A percentile compares a stretch with the other conserved stretches of the same genome.
Conservation (phyloP, 371 early-diverging fungal species). For the Rhizopus microsporus region DNA sequence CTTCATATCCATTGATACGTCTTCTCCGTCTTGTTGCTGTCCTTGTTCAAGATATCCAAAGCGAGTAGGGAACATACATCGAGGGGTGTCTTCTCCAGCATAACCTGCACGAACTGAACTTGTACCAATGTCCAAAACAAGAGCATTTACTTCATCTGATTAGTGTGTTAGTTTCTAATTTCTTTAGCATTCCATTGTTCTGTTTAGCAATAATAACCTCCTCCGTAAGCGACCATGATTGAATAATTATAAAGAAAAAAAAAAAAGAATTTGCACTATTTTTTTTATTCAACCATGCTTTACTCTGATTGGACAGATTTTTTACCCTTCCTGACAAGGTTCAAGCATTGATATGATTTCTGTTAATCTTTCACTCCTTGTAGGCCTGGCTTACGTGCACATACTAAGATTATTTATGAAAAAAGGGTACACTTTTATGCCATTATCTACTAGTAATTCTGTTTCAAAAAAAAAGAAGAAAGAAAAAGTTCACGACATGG, state of each 20-base stretch:
- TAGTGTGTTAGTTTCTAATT: constrained; percentile 1
- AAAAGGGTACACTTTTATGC: too few relatives aligned
- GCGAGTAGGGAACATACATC: constrained; percentile 80
- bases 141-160: constrained; percentile 91
- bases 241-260: constrained; percentile 1
- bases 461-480: too few relatives aligned
- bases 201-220: constrained; percentile 44
- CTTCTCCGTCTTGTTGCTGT: constrained; percentile 29
- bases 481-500: too few relatives aligned
- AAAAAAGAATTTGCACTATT: not conserved
- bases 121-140: constrained; percentile 92
- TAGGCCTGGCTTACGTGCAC: too few relatives aligned
- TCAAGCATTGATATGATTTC: too few relatives aligned
- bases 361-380: too few relatives aligned
- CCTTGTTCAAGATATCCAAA: constrained; percentile 32
- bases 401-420: too few relatives aligned
- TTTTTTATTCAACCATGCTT: not conserved
- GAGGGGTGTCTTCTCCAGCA: constrained; percentile 95
- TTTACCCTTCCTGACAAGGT: too few relatives aligned
- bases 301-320: not conserved
- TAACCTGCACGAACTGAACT: constrained; percentile 88
- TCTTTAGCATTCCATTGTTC: not conserved
- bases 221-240: constrained; percentile 71
- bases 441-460: too few relatives aligned
- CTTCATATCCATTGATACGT: constrained; percentile 35